Evolutionary conservation across 2,329 filamentous ascomycete genomes (phyloP).

Genomic region (Trichoderma cornu-damae): DNA sequence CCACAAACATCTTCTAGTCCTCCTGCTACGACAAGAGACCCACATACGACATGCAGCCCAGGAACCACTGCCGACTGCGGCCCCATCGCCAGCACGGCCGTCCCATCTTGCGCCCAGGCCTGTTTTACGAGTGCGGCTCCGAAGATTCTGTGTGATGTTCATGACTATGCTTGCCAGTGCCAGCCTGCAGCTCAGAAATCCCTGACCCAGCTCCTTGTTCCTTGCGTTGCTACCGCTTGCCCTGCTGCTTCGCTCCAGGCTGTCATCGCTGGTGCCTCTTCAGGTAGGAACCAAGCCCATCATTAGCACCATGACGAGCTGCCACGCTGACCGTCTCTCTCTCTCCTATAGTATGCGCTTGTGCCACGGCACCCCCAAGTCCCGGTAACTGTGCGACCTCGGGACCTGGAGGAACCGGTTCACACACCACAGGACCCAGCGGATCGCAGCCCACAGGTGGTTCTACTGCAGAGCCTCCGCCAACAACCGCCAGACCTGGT

Average conservation of each 20-base stretch:
- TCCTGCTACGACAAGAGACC: conserved; percentile 17
- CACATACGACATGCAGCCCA: conserved; percentile 18
- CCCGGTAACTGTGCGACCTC: conserved; percentile 17
- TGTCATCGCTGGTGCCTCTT: conserved; percentile 26
- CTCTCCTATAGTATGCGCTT: conserved; percentile 19
- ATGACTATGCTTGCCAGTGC: conserved; percentile 30
- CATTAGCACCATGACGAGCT: not conserved
- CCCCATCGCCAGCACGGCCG: conserved; percentile 25
- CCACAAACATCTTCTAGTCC: not conserved
- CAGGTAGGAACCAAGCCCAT: conserved; percentile 1
- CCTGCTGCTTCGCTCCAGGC: conserved; percentile 21
- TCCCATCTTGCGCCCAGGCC: conserved; percentile 27
- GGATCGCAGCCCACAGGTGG: not conserved
- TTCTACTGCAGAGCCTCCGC: not conserved
- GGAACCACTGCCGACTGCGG: conserved; percentile 24
- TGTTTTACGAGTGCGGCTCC: conserved; percentile 28
- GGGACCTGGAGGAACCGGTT: not conserved
- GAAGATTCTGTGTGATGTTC: conserved; percentile 25
- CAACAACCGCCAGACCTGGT: not conserved
- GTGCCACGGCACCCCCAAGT: conserved; percentile 17
- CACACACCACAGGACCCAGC: not conserved
- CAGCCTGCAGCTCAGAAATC: conserved; percentile 22
- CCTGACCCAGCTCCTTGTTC: conserved; percentile 24
- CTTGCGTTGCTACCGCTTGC: conserved; percentile 27
- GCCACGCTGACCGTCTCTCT: not conserved